A percentile compares a stretch with the other conserved stretches of the same genome.
Evolutionary conservation across 192 early-diverging fungal genomes (phyloP).

Genomic region (Umbelopsis ramanniana): DNA sequence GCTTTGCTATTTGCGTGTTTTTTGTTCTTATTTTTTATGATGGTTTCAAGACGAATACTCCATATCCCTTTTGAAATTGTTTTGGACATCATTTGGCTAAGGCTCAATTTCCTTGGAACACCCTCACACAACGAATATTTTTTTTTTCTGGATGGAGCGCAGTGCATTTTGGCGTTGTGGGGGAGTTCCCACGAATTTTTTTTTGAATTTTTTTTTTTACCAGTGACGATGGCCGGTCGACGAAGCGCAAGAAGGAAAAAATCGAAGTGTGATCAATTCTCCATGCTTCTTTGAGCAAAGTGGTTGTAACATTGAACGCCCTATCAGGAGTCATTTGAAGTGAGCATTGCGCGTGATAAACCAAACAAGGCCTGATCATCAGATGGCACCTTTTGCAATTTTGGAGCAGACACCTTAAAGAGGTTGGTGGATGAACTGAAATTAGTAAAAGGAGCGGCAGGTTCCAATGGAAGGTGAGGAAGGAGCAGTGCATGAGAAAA

Average conservation of each 20-base stretch:
- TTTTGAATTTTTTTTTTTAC: no score
- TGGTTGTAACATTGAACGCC: constrained; percentile 4
- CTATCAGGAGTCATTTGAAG: neutral
- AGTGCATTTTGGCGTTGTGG: no score
- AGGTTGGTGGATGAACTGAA: neutral
- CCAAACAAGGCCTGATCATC: constrained; percentile 10
- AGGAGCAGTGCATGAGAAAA: constrained; percentile 23
- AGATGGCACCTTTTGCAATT: constrained; percentile 3
- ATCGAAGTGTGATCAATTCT: neutral
- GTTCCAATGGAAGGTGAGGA: constrained; percentile 21
- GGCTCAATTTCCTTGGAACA: no score
- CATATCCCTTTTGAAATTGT: no score
- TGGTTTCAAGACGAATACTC: no score
- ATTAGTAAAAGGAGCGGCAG: constrained; percentile 17
- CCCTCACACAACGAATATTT: no score
- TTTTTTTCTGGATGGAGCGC: no score
- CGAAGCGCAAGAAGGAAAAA: neutral
- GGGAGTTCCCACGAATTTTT: no score
- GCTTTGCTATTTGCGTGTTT: no score
- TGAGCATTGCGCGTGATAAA: neutral
- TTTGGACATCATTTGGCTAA: no score
- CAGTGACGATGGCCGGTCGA: neutral
- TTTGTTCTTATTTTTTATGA: no score
- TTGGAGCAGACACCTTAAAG: constrained; percentile 19
- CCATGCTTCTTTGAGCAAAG: neutral